A percentile compares a stretch with the other conserved stretches of the same genome.
Evolutionary conservation across 495 filamentous ascomycete genomes (phyloP).

Genomic region (Lepidopterella palustris): DNA sequence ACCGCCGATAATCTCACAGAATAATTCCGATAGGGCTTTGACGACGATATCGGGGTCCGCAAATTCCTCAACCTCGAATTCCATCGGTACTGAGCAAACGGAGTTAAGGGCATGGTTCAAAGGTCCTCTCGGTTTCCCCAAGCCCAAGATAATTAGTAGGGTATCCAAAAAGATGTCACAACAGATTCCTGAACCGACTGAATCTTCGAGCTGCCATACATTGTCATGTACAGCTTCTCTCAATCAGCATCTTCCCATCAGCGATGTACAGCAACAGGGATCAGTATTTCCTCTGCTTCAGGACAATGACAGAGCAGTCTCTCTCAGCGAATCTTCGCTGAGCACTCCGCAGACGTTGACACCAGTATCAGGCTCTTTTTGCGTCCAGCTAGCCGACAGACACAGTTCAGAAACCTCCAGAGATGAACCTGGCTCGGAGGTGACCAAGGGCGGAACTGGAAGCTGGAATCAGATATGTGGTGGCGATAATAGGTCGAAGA

Average conservation of each 20-base stretch:
- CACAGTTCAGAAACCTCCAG: neutral
- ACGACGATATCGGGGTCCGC: neutral
- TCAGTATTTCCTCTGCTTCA: too few species aligned
- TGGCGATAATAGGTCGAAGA: too few species aligned
- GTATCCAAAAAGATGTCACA: neutral
- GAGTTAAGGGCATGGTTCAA: neutral
- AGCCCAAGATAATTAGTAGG: neutral
- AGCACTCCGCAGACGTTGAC: neutral
- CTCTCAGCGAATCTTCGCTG: neutral
- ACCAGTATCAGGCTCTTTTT: neutral
- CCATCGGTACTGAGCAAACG: neutral
- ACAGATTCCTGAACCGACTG: neutral
- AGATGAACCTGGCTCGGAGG: too few species aligned
- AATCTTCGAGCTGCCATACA: neutral
- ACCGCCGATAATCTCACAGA: neutral
- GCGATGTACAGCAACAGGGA: too few species aligned
- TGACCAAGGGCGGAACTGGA: too few species aligned
- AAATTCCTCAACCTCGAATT: neutral
- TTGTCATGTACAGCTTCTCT: neutral
- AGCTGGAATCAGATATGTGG: too few species aligned
- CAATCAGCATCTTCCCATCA: too few species aligned
- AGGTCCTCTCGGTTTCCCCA: neutral
- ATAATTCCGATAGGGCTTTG: neutral
- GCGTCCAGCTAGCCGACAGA: neutral
- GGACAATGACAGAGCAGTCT: neutral